Conservation (phyloP, 139 green algal species). For the Diplosphaera chodatii region DNA sequence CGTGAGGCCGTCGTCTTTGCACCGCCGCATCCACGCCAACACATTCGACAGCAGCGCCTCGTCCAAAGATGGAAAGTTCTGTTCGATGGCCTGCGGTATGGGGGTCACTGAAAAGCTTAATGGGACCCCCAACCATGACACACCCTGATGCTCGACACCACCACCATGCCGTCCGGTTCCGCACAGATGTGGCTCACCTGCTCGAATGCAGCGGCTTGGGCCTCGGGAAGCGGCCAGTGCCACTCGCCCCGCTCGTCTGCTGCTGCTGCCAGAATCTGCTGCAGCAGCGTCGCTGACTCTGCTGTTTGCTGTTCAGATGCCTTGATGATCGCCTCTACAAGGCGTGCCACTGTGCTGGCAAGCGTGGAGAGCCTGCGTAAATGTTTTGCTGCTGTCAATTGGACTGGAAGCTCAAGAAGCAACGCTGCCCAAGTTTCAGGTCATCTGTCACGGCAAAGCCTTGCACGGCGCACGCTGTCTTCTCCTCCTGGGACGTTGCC, state of each 20-base stretch:
- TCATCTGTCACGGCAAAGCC: too few relatives aligned
- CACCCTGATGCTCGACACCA: too few relatives aligned
- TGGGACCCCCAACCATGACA: too few relatives aligned
- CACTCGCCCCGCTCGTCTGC: slow-evolving; percentile 80
- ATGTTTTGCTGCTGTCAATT: too few relatives aligned
- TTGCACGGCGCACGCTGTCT: slow-evolving; percentile 46
- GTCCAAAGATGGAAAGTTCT: slow-evolving; percentile 38
- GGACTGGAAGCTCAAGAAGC: too few relatives aligned
- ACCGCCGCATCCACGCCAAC: slow-evolving; percentile 88
- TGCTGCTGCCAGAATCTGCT: slow-evolving; percentile 71
- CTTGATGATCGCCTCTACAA: slow-evolving; percentile 75
- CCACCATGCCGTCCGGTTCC: too few relatives aligned
- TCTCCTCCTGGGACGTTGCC: slow-evolving; percentile 36
- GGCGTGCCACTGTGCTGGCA: not conserved
- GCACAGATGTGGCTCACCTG: too few relatives aligned
- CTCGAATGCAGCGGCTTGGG: slow-evolving; percentile 49
- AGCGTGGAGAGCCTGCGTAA: not conserved
- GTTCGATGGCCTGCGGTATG: slow-evolving; percentile 24
- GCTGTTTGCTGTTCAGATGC: slow-evolving; percentile 66
- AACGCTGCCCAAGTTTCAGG: too few relatives aligned
- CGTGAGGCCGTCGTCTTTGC: slow-evolving; percentile 63
- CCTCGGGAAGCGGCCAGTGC: slow-evolving; percentile 65
- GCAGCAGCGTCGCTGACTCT: slow-evolving; percentile 52
- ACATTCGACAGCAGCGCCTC: slow-evolving; percentile 82
- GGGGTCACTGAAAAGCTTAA: too few relatives aligned